These are phyloP conservation scores for Aspergillus candidus DNA, from an alignment of 2,329 filamentous ascomycete genomes.

Conservation along the genomic window DNA sequence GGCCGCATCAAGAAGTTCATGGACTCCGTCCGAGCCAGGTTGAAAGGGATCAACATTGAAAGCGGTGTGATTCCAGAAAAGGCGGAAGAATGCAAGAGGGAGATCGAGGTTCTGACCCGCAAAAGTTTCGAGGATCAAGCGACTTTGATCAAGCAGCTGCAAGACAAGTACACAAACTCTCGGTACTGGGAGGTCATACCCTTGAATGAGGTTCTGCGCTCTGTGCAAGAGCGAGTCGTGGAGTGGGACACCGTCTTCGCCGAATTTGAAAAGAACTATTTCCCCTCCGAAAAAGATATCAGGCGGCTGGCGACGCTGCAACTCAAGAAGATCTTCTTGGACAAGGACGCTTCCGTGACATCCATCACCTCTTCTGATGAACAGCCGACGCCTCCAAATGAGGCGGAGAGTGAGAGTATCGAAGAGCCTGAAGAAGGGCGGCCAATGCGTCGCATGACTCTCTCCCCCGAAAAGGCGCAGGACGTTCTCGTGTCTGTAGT, in stretches of 20 bases:
- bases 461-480: slow-evolving; percentile 58
- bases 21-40: slow-evolving; percentile 71
- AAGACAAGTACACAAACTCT: slow-evolving; percentile 85
- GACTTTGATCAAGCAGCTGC: slow-evolving; percentile 66
- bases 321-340: slow-evolving; percentile 88
- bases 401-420: slow-evolving; percentile 24
- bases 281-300: slow-evolving; percentile 93
- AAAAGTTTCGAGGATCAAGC: slow-evolving; percentile 79
- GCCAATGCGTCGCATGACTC: slow-evolving; percentile 37
- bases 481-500: slow-evolving; percentile 60
- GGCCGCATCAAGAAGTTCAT: slow-evolving; percentile 82
- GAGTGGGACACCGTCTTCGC: slow-evolving; percentile 89
- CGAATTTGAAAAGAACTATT: slow-evolving; percentile 87
- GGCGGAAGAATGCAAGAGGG: slow-evolving; percentile 69
- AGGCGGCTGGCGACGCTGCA: slow-evolving; percentile 85
- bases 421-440: slow-evolving; percentile 27
- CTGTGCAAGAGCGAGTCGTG: slow-evolving; percentile 85
- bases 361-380: slow-evolving; percentile 66
- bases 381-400: slow-evolving; percentile 43
- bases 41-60: slow-evolving; percentile 85
- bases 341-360: slow-evolving; percentile 73
- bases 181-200: slow-evolving; percentile 97
- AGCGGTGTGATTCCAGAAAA: slow-evolving; percentile 78
- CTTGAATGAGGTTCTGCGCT: slow-evolving; percentile 78
- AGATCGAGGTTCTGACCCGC: slow-evolving; percentile 71